Percentiles rank a stretch among this genome's conserved stretches.
Evolutionary conservation across 805 yeast species (phyloP).

Genomic region (Starmera amethionina): DNA sequence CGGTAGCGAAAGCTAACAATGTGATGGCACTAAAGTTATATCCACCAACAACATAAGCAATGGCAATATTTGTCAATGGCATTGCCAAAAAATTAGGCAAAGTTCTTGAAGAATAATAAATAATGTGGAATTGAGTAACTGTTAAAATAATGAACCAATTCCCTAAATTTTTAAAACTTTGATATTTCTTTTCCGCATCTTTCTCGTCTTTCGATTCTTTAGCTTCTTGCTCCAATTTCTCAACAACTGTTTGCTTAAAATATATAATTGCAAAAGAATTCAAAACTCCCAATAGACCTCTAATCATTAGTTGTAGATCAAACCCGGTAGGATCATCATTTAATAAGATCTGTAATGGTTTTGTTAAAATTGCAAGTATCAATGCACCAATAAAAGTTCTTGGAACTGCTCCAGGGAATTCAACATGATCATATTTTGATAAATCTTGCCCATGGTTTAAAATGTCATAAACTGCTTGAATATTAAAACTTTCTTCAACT

Average conservation of each 20-base stretch:
- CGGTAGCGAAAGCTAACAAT: slow-evolving; percentile 50
- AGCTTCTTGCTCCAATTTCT: slow-evolving; percentile 16
- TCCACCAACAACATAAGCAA: slow-evolving; percentile 41
- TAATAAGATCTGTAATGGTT: slow-evolving; percentile 22
- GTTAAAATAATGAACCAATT: slow-evolving; percentile 53
- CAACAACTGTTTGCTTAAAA: slow-evolving; percentile 32
- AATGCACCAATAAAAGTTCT: slow-evolving; percentile 73
- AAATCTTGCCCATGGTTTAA: slow-evolving; percentile 47
- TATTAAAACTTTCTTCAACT: slow-evolving; percentile 88
- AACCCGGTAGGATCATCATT: slow-evolving; percentile 28
- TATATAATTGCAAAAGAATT: slow-evolving; percentile 45
- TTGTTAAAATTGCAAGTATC: slow-evolving; percentile 36
- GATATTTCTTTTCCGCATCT: slow-evolving; percentile 4
- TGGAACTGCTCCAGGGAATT: slow-evolving; percentile 86
- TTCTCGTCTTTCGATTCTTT: slow-evolving; percentile 6
- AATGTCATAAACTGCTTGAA: slow-evolving; percentile 84
- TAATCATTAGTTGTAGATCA: slow-evolving; percentile 40
- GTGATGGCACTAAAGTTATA: slow-evolving; percentile 34
- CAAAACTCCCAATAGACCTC: slow-evolving; percentile 53
- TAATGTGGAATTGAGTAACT: slow-evolving; percentile 66
- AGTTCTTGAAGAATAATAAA: slow-evolving; percentile 75
- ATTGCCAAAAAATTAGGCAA: slow-evolving; percentile 76
- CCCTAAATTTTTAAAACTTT: slow-evolving; percentile 24
- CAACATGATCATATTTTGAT: slow-evolving; percentile 55
- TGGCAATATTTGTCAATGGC: slow-evolving; percentile 55